Conservation (phyloP, 2,329 filamentous ascomycete species). For the Fusarium phyllophilum region DNA sequence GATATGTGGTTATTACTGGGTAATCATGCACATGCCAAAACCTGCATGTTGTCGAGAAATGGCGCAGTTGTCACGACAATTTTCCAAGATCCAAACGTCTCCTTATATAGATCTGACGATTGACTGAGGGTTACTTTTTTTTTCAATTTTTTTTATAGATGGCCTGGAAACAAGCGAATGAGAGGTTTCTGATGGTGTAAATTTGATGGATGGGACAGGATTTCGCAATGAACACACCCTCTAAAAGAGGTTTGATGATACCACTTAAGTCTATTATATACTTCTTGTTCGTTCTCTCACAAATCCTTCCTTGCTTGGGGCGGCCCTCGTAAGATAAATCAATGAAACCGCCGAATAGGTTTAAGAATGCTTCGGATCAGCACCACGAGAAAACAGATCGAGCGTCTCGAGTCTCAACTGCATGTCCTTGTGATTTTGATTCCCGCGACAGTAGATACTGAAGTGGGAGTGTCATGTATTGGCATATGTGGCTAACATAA, state of each 20-base stretch:
- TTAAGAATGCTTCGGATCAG: background rate
- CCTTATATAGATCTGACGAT: constrained; percentile 13
- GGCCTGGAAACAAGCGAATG: background rate
- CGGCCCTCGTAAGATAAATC: background rate
- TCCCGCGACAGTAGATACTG: background rate
- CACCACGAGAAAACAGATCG: background rate
- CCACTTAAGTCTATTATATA: constrained; percentile 2
- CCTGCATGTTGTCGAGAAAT: background rate
- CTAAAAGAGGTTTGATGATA: constrained; percentile 20
- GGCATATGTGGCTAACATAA: background rate
- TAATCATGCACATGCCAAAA: background rate
- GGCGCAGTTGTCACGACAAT: background rate
- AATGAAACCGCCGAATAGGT: background rate
- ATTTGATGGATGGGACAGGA: constrained; percentile 9
- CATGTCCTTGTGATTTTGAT: background rate
- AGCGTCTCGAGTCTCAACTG: background rate
- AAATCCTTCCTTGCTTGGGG: background rate
- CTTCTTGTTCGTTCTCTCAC: background rate
- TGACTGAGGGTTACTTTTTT: background rate
- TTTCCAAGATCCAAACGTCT: background rate
- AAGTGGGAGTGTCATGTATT: background rate
- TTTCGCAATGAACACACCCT: background rate
- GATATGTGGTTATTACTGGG: constrained; percentile 2
- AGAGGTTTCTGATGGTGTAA: background rate
- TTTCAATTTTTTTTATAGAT: constrained; percentile 10